Percentiles rank a stretch among this genome's conserved stretches.
phyloP scores from a whole-genome alignment of 2,329 filamentous ascomycete genomes.

The Thelonectria rubi region DNA sequence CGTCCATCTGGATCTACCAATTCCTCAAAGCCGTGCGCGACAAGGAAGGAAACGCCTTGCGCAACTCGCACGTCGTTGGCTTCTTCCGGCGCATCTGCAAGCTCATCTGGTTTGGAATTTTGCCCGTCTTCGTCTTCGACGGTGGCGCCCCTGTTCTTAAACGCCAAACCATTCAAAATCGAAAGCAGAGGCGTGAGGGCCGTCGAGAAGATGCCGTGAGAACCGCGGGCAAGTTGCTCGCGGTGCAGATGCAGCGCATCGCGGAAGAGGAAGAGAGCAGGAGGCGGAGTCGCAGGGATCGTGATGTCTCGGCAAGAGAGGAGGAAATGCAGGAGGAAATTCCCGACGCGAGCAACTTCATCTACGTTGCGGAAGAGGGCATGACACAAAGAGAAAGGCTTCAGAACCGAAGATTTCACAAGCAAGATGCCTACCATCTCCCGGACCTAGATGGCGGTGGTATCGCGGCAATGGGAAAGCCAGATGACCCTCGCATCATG shows the following conservation, averaged over 20 bases:
- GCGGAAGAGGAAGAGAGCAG: slow-evolving; percentile 85
- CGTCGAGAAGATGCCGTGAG: slow-evolving; percentile 90
- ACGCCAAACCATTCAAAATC: slow-evolving; percentile 83
- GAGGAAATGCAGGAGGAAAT: slow-evolving; percentile 71
- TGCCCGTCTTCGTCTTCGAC: slow-evolving; percentile 97
- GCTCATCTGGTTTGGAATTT: slow-evolving; percentile 94
- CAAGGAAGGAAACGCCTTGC: slow-evolving; percentile 95
- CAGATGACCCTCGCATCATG: slow-evolving; percentile 96
- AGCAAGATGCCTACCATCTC: slow-evolving; percentile 94
- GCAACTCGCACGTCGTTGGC: slow-evolving; percentile 94
- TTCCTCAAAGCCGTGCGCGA: slow-evolving; percentile 98
- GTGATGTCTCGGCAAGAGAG: slow-evolving; percentile 51
- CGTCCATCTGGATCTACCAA: slow-evolving; percentile 99
- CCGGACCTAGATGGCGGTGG: slow-evolving; percentile 82
- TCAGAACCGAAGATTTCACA: slow-evolving; percentile 81
- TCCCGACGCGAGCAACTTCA: slow-evolving; percentile 73
- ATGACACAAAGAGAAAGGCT: slow-evolving; percentile 81
- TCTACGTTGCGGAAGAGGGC: slow-evolving; percentile 90
- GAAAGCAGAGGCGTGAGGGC: slow-evolving; percentile 85
- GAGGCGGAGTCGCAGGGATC: slow-evolving; percentile 60
- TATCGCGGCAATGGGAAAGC: slow-evolving; percentile 85
- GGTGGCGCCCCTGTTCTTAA: slow-evolving; percentile 92
- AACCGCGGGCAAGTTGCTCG: slow-evolving; percentile 90
- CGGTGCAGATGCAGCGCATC: slow-evolving; percentile 90
- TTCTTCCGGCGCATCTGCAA: slow-evolving; percentile 99